These are phyloP conservation scores for Monosporascus sp. DNA, from an alignment of 2,329 filamentous ascomycete genomes.

Conservation along the genomic window DNA sequence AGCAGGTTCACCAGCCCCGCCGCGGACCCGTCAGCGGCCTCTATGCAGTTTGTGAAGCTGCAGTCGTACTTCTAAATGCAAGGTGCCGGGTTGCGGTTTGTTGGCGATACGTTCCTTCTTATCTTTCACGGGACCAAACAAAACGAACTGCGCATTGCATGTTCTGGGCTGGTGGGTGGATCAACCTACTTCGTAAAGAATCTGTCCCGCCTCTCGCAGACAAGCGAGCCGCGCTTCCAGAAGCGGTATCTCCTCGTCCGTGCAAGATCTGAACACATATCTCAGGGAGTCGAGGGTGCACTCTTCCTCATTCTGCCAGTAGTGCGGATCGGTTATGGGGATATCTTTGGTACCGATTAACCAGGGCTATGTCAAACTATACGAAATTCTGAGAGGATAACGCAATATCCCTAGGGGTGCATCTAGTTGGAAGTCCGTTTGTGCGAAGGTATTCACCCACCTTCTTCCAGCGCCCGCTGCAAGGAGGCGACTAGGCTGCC, in stretches of 20 bases:
- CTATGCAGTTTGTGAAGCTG: conserved; percentile 68
- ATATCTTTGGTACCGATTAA: conserved; percentile 52
- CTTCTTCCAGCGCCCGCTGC: conserved; percentile 84
- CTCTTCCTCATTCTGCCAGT: conserved; percentile 73
- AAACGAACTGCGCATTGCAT: background rate
- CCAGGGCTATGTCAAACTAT: conserved; percentile 4
- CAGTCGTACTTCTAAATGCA: conserved; percentile 64
- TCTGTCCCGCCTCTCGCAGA: conserved; percentile 74
- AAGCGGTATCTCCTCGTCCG: conserved; percentile 81
- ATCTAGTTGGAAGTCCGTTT: background rate
- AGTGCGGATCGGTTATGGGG: conserved; percentile 82
- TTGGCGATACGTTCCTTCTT: conserved; percentile 8
- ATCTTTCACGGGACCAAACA: background rate
- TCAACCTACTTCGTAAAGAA: conserved; percentile 66
- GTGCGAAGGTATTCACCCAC: conserved; percentile 35
- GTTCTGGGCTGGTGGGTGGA: conserved; percentile 10
- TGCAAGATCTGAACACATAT: conserved; percentile 81
- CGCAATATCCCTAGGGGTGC: background rate
- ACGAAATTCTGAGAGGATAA: background rate
- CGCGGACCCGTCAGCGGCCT: conserved; percentile 71
- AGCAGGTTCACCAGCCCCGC: conserved; percentile 82
- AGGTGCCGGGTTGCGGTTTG: conserved; percentile 14
- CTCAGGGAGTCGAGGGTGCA: conserved; percentile 70
- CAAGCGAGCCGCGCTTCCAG: conserved; percentile 73
- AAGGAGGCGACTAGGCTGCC: conserved; percentile 88